Conservation (phyloP, 2,329 filamentous ascomycete species). For the Sporothrix brasiliensis region DNA sequence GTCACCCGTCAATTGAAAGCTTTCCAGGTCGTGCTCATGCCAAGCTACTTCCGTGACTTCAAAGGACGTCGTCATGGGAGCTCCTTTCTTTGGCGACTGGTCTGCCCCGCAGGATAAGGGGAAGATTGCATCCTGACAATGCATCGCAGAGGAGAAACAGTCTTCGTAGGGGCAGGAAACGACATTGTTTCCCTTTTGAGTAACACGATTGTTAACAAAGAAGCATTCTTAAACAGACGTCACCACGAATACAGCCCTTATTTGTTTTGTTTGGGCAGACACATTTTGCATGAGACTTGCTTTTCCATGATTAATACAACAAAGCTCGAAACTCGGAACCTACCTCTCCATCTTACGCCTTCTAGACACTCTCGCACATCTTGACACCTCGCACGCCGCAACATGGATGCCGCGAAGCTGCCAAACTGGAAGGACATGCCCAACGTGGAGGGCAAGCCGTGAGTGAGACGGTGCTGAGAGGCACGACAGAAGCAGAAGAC, state of each 20-base stretch:
- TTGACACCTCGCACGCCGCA: neutral
- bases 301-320: neutral
- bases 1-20: constrained; percentile 15
- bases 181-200: neutral
- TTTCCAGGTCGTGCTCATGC: neutral
- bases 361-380: neutral
- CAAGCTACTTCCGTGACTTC: constrained; percentile 4
- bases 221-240: neutral
- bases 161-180: neutral
- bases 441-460: constrained; percentile 31
- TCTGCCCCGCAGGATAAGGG: constrained; percentile 1
- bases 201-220: neutral
- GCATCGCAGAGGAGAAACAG: neutral
- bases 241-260: neutral
- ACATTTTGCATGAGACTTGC: neutral
- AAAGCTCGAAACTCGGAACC: neutral
- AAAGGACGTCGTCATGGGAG: neutral
- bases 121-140: neutral
- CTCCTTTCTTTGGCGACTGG: neutral
- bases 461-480: neutral
- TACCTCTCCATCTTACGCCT: too few species aligned
- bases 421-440: constrained; percentile 29
- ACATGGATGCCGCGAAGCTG: constrained; percentile 10
- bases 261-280: neutral
- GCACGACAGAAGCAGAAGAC: neutral